Conservation (phyloP, 176 grass and related monocot species). For the Alopecurus myosuroides region DNA sequence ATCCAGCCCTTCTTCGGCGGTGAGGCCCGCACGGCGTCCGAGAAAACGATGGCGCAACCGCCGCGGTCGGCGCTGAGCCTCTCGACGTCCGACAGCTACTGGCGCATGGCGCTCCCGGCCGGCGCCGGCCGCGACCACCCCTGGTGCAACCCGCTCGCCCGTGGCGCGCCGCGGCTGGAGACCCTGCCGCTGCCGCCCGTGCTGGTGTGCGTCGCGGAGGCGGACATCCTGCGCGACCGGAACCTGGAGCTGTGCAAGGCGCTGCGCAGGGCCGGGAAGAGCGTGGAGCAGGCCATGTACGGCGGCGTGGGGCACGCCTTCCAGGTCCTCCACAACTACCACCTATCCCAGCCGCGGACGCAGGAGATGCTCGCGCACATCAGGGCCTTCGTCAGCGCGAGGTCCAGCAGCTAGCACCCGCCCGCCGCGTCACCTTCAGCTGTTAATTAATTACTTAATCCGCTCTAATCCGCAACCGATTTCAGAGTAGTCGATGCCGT, state of each 20-base stretch:
- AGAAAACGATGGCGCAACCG: conserved; percentile 52
- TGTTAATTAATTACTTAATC: background rate
- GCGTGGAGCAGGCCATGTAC: conserved; percentile 66
- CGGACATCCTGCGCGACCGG: conserved; percentile 74
- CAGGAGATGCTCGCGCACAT: conserved; percentile 84
- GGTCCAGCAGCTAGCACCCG: conserved; percentile 25
- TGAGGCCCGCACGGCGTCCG: conserved; percentile 56
- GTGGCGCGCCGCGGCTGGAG: conserved; percentile 37
- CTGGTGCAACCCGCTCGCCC: conserved; percentile 76
- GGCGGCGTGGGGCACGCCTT: conserved; percentile 89
- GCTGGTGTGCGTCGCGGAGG: conserved; percentile 73
- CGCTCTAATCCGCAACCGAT: conserved; percentile 15
- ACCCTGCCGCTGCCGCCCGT: conserved; percentile 37
- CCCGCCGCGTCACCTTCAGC: background rate
- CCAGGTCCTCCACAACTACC: conserved; percentile 89
- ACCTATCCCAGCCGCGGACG: conserved; percentile 67
- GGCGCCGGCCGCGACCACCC: conserved; percentile 59
- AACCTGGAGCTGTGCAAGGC: conserved; percentile 84
- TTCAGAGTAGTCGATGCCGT: conserved; percentile 28
- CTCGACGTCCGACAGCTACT: conserved; percentile 77
- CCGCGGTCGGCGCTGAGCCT: conserved; percentile 60
- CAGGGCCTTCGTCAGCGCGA: conserved; percentile 59
- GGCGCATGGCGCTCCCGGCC: conserved; percentile 64
- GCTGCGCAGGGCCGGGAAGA: conserved; percentile 57
- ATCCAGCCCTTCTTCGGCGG: conserved; percentile 92